Conservation (phyloP, 2,329 filamentous ascomycete genomes). For the Pyrenophora graminea region DNA sequence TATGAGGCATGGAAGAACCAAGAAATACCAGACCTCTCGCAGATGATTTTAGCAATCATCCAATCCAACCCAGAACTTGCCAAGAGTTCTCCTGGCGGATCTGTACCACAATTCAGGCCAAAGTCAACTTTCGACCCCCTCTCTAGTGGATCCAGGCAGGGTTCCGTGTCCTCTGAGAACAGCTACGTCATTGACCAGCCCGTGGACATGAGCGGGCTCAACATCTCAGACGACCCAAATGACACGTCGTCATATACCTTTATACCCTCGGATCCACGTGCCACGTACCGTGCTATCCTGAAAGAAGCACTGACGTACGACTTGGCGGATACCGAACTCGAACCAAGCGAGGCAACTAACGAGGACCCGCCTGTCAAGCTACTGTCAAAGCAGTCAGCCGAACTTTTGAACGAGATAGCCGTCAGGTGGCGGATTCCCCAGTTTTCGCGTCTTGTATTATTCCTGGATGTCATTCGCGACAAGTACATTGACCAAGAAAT, state of each 20-base stretch:
- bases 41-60: constrained; percentile 91
- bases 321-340: constrained; percentile 58
- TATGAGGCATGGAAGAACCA: constrained; percentile 89
- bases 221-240: constrained; percentile 59
- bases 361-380: constrained; percentile 58
- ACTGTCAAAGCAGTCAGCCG: constrained; percentile 75
- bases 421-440: constrained; percentile 87
- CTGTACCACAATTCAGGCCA: constrained; percentile 61
- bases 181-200: constrained; percentile 68
- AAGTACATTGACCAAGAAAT: constrained; percentile 87
- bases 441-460: constrained; percentile 76
- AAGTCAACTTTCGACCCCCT: constrained; percentile 49
- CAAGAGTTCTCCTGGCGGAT: constrained; percentile 68
- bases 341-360: constrained; percentile 54
- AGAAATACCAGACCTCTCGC: constrained; percentile 84
- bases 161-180: constrained; percentile 50
- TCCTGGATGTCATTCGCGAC: constrained; percentile 81
- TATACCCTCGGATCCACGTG: constrained; percentile 81
- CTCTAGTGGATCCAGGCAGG: constrained; percentile 52
- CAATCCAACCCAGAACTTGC: constrained; percentile 84
- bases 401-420: constrained; percentile 82
- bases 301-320: constrained; percentile 72
- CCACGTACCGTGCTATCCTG: constrained; percentile 81
- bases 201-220: constrained; percentile 68
- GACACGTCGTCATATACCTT: constrained; percentile 77